Evolutionary conservation across 2,329 filamentous ascomycete genomes (phyloP).

Genomic region (Colletotrichum aenigma): DNA sequence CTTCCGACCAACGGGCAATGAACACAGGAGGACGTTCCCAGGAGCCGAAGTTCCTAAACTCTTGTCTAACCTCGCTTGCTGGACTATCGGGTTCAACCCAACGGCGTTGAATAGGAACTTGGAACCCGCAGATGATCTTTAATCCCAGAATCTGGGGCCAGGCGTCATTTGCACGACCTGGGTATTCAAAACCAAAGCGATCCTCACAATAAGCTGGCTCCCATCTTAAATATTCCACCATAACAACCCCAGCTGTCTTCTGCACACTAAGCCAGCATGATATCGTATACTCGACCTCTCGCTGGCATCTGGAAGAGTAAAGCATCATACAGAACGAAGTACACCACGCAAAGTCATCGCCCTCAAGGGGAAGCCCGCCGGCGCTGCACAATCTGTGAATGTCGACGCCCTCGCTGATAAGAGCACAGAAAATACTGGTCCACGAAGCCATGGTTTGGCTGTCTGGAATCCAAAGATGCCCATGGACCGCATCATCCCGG

Average conservation of each 20-base stretch:
- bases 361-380: not conserved
- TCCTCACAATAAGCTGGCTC: not conserved
- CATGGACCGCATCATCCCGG: too few species aligned
- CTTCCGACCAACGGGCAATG: not conserved
- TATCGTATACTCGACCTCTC: not conserved
- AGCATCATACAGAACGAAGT: not conserved
- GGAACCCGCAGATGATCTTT: not conserved
- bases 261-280: not conserved
- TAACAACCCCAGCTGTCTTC: not conserved
- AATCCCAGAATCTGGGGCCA: not conserved
- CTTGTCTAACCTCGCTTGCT: not conserved
- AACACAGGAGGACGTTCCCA: not conserved
- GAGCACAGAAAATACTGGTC: not conserved
- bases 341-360: not conserved
- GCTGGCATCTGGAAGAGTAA: fast-evolving
- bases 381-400: not conserved
- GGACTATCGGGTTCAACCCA: not conserved
- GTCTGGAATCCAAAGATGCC: not conserved
- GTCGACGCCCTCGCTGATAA: not conserved
- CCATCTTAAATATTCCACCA: not conserved
- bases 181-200: too few species aligned
- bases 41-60: not conserved
- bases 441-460: not conserved
- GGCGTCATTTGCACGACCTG: fast-evolving
- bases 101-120: not conserved